Evolutionary conservation across 768 basidiomycete genomes (phyloP), one percentile per base, ranked within the genome.

Genomic region (Russula earlei): DNA sequence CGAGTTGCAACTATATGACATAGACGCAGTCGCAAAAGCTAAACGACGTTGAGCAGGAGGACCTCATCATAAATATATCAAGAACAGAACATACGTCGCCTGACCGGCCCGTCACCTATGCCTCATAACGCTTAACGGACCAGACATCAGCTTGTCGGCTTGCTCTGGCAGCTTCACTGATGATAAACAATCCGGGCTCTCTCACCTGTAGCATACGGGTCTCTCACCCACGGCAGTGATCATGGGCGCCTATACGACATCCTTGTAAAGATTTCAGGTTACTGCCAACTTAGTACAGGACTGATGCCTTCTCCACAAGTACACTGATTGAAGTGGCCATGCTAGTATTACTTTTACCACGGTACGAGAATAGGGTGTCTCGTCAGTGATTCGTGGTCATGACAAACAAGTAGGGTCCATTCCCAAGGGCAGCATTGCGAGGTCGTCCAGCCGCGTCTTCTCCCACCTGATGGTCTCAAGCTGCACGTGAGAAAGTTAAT

Each of bases 401-500:
- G 40, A 33, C 27, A 61, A 43, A 25, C n/a, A 36, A 31, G 45
- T 42, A 22, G 59, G 59, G n/a, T 60, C 49, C 4, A 62, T 49
- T 47, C 61, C 59, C 49, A 54, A 63, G 56, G 24, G 66, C 62
- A 31, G 67, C 65, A 59, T 75, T 69, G 46, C 81, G 50, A 66
- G 67, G 63, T 84, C 80, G 56, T 69, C 71, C 51, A 85, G 64
- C 14, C 66, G 69, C 0, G 65, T 61, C 59, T 67, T 68, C 24
- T 75, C 72, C 85, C 85, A 87, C 7, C 68, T 69, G n/a, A 65
- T 66, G 41, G 68, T 80, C 41, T 72, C 68, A 48, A 87, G 69
- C 86, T 87, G 55, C 22, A 24, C 34, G 24, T 33, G 41, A 8
- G 51, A 37, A 53, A 29, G 45, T 62, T 22, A 65, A 62, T 33